A percentile compares a stretch with the other conserved stretches of the same genome.
These are phyloP conservation scores for Crithidia expoeki DNA, from an alignment of 208 protist species.

Conservation along the genomic window DNA sequence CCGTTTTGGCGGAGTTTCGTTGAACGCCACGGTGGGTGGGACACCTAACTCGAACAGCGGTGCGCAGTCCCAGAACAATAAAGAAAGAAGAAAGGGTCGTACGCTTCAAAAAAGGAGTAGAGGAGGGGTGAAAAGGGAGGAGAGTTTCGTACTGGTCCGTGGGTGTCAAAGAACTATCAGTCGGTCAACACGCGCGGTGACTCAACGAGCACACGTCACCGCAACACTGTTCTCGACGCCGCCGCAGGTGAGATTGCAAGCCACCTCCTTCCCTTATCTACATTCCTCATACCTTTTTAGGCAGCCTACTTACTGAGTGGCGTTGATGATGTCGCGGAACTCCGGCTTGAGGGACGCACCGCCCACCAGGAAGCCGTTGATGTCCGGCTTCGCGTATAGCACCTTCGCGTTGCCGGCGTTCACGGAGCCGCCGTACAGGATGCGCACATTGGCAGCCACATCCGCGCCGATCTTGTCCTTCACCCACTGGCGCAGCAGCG, in stretches of 20 bases:
- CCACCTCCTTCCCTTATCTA: not conserved
- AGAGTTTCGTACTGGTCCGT: no score
- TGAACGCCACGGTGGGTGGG: not conserved
- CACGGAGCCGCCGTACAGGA: slow-evolving; percentile 99
- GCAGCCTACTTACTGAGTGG: slow-evolving; percentile 42
- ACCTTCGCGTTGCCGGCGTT: slow-evolving; percentile 89
- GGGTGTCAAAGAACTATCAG: no score
- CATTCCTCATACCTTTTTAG: not conserved
- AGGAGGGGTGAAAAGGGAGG: no score
- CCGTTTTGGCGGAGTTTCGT: not conserved
- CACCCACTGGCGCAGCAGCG: slow-evolving; percentile 91
- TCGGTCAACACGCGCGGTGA: no score
- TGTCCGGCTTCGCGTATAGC: slow-evolving; percentile 92
- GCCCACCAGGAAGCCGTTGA: slow-evolving; percentile 99
- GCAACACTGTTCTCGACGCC: no score
- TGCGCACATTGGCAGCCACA: slow-evolving; percentile 91
- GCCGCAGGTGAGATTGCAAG: no score
- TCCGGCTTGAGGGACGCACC: slow-evolving; percentile 97
- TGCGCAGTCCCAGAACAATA: no score
- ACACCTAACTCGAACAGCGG: no score
- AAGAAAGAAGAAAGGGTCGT: no score
- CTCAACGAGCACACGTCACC: no score
- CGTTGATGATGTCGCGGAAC: slow-evolving; percentile 95
- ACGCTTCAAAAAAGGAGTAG: no score
- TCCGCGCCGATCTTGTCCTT: slow-evolving; percentile 80